phyloP scores from a whole-genome alignment of 78 protist genomes.

The Cyanophora paradoxa region DNA sequence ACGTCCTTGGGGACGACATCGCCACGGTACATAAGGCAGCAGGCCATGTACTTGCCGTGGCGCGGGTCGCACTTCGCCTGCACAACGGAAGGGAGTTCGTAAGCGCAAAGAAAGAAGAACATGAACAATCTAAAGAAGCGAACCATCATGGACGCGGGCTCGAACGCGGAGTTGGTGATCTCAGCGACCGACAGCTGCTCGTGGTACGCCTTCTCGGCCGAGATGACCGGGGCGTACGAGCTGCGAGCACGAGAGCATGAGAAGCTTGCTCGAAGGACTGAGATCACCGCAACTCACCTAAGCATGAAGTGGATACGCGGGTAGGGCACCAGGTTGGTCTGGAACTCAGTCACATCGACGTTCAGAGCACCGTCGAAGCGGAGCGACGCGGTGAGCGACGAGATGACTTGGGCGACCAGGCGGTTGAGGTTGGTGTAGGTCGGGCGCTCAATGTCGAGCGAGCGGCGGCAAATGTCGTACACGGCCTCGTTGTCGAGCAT shows the following conservation, averaged over 20 bases:
- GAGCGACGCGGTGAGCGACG: slow-evolving; percentile 95
- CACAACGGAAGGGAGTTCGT: too few species aligned
- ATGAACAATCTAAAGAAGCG: too few species aligned
- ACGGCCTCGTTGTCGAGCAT: slow-evolving; percentile 93
- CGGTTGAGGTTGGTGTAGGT: slow-evolving; percentile 97
- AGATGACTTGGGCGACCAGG: slow-evolving; percentile 90
- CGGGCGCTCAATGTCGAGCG: slow-evolving; percentile 92
- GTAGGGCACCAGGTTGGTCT: slow-evolving; percentile 97
- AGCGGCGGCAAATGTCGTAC: slow-evolving; percentile 95
- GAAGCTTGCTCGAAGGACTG: slow-evolving; percentile 82
- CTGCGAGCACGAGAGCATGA: slow-evolving; percentile 76
- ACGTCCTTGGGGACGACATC: slow-evolving; percentile 99
- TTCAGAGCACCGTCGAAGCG: slow-evolving; percentile 97
- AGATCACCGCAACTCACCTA: too few species aligned
- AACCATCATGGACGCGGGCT: slow-evolving; percentile 93
- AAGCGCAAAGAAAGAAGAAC: neutral
- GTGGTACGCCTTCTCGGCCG: slow-evolving; percentile 95
- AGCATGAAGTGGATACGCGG: slow-evolving; percentile 74
- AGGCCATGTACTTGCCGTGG: slow-evolving; percentile 98
- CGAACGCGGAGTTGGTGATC: slow-evolving; percentile 94
- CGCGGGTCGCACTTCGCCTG: slow-evolving; percentile 99
- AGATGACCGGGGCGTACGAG: slow-evolving; percentile 95
- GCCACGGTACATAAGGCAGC: slow-evolving; percentile 98
- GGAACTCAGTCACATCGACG: slow-evolving; percentile 98
- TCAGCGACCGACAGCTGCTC: slow-evolving; percentile 93